These are phyloP conservation scores for Diaporthe sp. DNA, from an alignment of 2,329 filamentous ascomycete species.

Conservation along the genomic window DNA sequence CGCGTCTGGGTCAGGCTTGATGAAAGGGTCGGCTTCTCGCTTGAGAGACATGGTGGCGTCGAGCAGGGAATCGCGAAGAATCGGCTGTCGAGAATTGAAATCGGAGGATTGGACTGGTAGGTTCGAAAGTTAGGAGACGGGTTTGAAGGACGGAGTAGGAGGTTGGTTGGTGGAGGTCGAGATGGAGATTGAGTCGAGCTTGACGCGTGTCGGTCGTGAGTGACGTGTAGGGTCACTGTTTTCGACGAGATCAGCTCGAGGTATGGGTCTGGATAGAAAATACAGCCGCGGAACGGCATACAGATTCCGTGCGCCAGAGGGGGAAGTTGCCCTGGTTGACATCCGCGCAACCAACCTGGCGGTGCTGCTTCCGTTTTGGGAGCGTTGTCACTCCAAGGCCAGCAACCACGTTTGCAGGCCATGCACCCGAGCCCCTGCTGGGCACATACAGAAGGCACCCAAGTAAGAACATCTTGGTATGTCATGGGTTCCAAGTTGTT, in stretches of 20 bases:
- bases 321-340: background rate
- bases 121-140: background rate
- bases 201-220: background rate
- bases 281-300: too few relatives aligned
- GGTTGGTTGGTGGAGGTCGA: background rate
- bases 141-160: background rate
- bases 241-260: background rate
- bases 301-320: background rate
- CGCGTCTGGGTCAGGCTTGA: slow-evolving; percentile 29
- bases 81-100: background rate
- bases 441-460: too few relatives aligned
- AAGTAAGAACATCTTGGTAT: background rate
- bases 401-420: background rate
- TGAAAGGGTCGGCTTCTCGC: slow-evolving; percentile 24
- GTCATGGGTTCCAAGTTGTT: background rate
- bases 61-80: background rate
- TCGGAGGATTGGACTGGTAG: background rate
- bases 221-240: background rate
- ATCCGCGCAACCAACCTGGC: background rate
- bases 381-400: background rate
- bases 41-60: slow-evolving; percentile 20
- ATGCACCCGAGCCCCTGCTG: background rate
- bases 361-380: background rate
- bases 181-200: background rate
- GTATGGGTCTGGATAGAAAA: background rate